These are phyloP conservation scores for Dendrobium chrysotoxum DNA, from an alignment of 106 monocot genomes.

Conservation along the genomic window DNA sequence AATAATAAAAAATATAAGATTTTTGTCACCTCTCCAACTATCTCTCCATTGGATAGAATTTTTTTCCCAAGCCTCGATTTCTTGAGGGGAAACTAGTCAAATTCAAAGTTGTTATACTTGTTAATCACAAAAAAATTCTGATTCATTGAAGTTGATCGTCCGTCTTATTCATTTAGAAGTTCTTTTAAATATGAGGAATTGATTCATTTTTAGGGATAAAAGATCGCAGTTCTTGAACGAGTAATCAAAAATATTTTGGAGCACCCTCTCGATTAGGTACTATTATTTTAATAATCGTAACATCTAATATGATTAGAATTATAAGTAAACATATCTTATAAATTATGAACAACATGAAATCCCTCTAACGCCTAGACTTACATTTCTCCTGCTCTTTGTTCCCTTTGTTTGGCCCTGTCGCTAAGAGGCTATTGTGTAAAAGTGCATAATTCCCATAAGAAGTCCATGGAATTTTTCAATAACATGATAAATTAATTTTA, in stretches of 20 bases:
- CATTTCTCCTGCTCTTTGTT: slow-evolving; percentile 14
- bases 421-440: not conserved
- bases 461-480: slow-evolving; percentile 1
- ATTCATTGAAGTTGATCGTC: no score
- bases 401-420: not conserved
- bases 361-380: slow-evolving; percentile 15
- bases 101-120: slow-evolving; percentile 10
- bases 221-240: not conserved
- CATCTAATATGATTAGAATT: slow-evolving; percentile 18
- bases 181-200: no score
- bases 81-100: slow-evolving; percentile 14
- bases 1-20: slow-evolving; percentile 15
- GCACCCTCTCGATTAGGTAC: not conserved
- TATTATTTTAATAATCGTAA: not conserved
- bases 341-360: slow-evolving; percentile 20
- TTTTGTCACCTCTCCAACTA: slow-evolving; percentile 22
- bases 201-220: no score
- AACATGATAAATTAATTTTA: slow-evolving; percentile 8
- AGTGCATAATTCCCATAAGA: not conserved
- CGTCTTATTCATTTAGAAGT: no score
- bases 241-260: not conserved
- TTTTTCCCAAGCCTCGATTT: slow-evolving; percentile 14
- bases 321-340: slow-evolving; percentile 13
- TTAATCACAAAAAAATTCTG: no score
- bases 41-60: slow-evolving; percentile 19